Percentiles rank a stretch among this genome's conserved stretches.
phyloP scores from a whole-genome alignment of 345 rosid species.

The Pistacia vera region DNA sequence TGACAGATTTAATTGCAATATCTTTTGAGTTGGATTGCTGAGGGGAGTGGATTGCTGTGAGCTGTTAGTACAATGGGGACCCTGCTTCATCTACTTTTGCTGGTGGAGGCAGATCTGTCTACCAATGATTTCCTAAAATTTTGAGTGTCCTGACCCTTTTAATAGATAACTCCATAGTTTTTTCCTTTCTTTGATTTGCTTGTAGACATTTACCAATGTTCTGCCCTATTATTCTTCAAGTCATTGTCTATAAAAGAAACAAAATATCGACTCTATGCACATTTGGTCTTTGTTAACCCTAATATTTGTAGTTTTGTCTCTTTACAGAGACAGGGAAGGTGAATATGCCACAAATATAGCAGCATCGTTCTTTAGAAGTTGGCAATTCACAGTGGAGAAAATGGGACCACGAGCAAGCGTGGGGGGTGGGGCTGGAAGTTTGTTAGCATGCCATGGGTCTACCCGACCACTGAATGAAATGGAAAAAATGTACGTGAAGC shows the following conservation, averaged over 20 bases:
- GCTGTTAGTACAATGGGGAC: neutral
- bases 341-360: slow-evolving; percentile 84
- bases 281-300: neutral
- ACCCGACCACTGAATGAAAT: slow-evolving; percentile 75
- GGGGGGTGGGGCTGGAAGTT: slow-evolving; percentile 98
- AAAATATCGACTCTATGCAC: too few relatives aligned
- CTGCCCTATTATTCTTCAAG: neutral
- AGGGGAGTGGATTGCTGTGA: too few relatives aligned
- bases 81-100: neutral
- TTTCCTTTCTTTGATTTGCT: neutral
- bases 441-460: slow-evolving; percentile 84
- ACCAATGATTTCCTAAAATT: neutral
- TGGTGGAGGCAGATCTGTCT: neutral
- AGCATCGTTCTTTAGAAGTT: slow-evolving; percentile 69
- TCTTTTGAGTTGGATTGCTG: neutral
- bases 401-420: slow-evolving; percentile 71
- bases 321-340: slow-evolving; percentile 72
- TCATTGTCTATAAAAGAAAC: neutral
- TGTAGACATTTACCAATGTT: neutral
- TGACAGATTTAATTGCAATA: neutral
- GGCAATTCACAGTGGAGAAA: slow-evolving; percentile 89
- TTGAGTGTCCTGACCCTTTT: slow-evolving; percentile 2
- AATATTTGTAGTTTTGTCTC: slow-evolving; percentile 5
- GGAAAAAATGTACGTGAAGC: slow-evolving; percentile 81
- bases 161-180: neutral